Evolutionary conservation across 2,329 filamentous ascomycete species (phyloP).

Genomic region (Waltergamsia citrina): DNA sequence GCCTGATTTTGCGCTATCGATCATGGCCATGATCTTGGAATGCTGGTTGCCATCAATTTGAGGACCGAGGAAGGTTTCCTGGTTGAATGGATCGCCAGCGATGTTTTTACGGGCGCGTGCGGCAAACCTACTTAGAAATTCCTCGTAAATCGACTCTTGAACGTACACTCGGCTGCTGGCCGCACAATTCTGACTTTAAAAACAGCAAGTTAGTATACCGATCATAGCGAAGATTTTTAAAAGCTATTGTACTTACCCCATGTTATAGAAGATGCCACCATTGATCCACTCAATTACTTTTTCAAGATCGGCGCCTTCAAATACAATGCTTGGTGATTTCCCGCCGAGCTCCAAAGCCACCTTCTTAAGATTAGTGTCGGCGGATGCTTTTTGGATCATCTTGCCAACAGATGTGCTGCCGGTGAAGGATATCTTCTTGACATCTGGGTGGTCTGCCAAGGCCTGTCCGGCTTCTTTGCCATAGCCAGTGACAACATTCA

Average conservation of each 20-base stretch:
- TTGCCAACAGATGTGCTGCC: constrained; percentile 64
- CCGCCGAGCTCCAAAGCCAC: constrained; percentile 84
- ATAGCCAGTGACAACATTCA: constrained; percentile 77
- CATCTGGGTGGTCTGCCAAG: constrained; percentile 59
- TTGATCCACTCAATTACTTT: constrained; percentile 52
- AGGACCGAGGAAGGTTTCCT: constrained; percentile 45
- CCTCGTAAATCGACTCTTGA: constrained; percentile 44
- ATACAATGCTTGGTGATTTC: constrained; percentile 94
- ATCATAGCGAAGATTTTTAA: constrained; percentile 66
- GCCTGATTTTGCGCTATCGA: constrained; percentile 29
- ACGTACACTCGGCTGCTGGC: constrained; percentile 37
- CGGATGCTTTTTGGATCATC: constrained; percentile 80
- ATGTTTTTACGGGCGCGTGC: constrained; percentile 40
- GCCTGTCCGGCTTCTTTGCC: constrained; percentile 70
- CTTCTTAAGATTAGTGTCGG: constrained; percentile 71
- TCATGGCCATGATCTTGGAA: constrained; percentile 14
- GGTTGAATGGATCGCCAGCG: constrained; percentile 24
- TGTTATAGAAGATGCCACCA: constrained; percentile 22
- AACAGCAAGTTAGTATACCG: constrained; percentile 51
- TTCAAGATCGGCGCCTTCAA: constrained; percentile 92
- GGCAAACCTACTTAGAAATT: constrained; percentile 50
- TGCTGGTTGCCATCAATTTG: constrained; percentile 29
- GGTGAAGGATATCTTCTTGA: constrained; percentile 92
- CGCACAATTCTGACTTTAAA: constrained; percentile 18
- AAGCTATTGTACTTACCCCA: constrained; percentile 43